A percentile compares a stretch with the other conserved stretches of the same genome.
Conservation (phyloP, 345 rosid species). For the Viola odorata region DNA sequence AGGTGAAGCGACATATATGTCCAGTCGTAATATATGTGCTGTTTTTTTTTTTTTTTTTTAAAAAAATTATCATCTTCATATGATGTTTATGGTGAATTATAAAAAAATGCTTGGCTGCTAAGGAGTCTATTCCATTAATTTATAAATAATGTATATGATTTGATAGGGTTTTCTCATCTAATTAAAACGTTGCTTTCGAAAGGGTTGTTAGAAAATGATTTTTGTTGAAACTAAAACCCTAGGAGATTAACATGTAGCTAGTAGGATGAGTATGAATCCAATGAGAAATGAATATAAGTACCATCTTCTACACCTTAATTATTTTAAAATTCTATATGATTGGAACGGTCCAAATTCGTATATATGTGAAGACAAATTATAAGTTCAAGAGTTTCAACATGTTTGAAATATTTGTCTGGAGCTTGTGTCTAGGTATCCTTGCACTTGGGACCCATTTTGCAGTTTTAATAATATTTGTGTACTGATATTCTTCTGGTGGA, state of each 20-base stretch:
- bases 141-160: conserved; percentile 22
- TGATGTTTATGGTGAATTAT: background rate
- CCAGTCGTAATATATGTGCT: too few relatives aligned
- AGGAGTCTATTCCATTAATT: conserved; percentile 20
- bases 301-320: background rate
- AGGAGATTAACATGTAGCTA: too few relatives aligned
- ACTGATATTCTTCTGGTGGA: too few relatives aligned
- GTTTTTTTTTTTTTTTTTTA: background rate
- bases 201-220: conserved; percentile 43
- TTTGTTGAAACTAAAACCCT: conserved; percentile 43
- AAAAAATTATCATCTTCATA: background rate
- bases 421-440: conserved; percentile 17
- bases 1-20: too few relatives aligned
- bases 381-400: conserved; percentile 21
- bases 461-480: background rate
- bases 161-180: conserved; percentile 37
- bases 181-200: conserved; percentile 30
- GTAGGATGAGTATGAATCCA: too few relatives aligned
- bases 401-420: conserved; percentile 16
- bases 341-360: conserved; percentile 26
- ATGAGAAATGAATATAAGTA: too few relatives aligned
- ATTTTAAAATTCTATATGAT: conserved; percentile 14
- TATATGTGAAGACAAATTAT: conserved; percentile 16
- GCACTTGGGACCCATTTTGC: conserved; percentile 20
- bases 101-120: conserved; percentile 19